Evolutionary conservation across 2,329 filamentous ascomycete genomes (phyloP), one percentile per base, ranked within the genome.

Genomic region (Cladosporium colombiae): DNA sequence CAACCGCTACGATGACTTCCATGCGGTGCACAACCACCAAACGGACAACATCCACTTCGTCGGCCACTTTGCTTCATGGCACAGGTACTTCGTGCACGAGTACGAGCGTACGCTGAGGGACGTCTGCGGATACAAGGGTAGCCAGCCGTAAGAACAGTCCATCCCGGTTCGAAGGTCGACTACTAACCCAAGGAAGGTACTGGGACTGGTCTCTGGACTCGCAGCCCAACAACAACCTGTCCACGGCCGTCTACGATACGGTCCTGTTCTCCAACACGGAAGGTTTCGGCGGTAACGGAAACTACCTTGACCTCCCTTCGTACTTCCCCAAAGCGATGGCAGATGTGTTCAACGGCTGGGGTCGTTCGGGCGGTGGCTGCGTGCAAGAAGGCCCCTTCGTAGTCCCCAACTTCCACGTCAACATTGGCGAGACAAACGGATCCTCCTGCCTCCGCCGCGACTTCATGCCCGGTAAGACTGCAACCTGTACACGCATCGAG

Each of bases 201-300:
- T 74, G 72, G 68, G 70, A 75, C 67, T 74, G 73, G 73, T 71
- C 69, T 2, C 58, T 68, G 13, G 68, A 73, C 33, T 66, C 63
- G 25, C 31, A 57, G 35, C 67, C 69, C n/a, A 58, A 70, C 29
- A 50, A 67, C 44, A 29, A 31, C n/a, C 7, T 50, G 14, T 50
- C 58, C 6, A 65, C 59, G 21, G 57, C 66, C 13, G 66, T 72
- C 10, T 73, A 68, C 49, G 62, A 66, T 27, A 16, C 64, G 0
- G 44, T 33, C 14, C 23, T 61, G 8, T 61, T 61, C 44, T 61
- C 58, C 6, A 44, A 37, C 35, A 49, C 44, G 18, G 57, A 35
- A 23, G 70, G 71, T 18, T 70, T 73, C 53, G 68, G 68, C 27
- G 71, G 72, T 23, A 57, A 71, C 50, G 68, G 66, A 5, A 56